Base-by-base conservation (phyloP, 2,329 filamentous ascomycete species). In the Colletotrichum sp. region DNA sequence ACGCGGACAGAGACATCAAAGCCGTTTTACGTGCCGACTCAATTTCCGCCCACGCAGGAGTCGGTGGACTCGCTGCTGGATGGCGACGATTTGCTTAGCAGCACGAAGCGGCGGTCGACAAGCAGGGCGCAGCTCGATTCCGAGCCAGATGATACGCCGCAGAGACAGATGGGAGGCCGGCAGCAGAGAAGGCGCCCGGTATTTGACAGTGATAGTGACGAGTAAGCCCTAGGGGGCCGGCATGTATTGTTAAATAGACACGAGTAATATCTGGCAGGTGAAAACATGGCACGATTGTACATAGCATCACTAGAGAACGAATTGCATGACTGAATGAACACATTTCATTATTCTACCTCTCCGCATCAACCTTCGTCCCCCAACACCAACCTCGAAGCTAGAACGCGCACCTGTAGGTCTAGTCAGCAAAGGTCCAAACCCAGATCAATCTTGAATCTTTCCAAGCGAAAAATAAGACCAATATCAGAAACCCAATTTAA, bases 401-500 rank as follows among this genome's bases (percentile, higher is more conserved):
- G 34, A 66, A 39, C 36, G 15, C 49, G 21, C 36, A 26, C 28
- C 57, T 36, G 18, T 15, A 32, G 10, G 36, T 26, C 21, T 28
- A 71, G 62, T 76, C 39, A 77, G 75, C 21, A 63, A 63, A 24
- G 15, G 12, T 49, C 34, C 24, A 15, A 24, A 34, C 9, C 28
- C 13, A 7, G 32, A 3, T 44, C 24, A 32, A 52, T n/a, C 26
- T 16, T 32, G 7, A 28, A 60, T 39, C 5, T 6, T 32, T n/a
- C 16, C 32, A 26, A 59, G 10, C 6, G 26, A 3, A 28, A 52
- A 52, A 21, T 21, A 52, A n/a, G 55, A 70, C 70, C 34, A 80
- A 80, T 79, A 78, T 87, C 86, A 87, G 86, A 87, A 87, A 87
- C 86, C 86, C 85, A 82, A 78, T 80, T 83, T 87, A 86, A 85